phyloP scores from a whole-genome alignment of 2,329 filamentous ascomycete species.

The Aspergillus pseudonomiae region DNA sequence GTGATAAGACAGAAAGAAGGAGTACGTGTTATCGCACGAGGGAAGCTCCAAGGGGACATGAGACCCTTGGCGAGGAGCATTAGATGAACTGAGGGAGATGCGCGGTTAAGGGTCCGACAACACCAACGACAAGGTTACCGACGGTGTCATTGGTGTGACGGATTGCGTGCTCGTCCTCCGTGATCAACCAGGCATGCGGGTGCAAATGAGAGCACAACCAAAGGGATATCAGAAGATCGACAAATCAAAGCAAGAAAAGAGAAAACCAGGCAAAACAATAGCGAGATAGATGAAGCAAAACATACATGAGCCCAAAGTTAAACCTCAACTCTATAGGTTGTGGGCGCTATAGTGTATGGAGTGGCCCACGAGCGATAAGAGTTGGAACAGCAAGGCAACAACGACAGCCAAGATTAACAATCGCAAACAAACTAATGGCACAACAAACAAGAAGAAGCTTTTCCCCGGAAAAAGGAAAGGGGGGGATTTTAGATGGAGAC shows the following conservation, averaged over 20 bases:
- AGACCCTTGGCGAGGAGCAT: slow-evolving; percentile 15
- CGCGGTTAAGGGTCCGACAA: slow-evolving; percentile 22
- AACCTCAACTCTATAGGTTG: background rate
- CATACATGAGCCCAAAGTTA: background rate
- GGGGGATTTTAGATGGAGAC: background rate
- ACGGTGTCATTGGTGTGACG: slow-evolving; percentile 36
- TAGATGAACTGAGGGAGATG: slow-evolving; percentile 8
- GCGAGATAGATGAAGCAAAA: background rate
- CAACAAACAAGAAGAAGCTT: slow-evolving; percentile 7
- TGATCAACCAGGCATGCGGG: slow-evolving; percentile 18
- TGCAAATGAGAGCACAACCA: background rate
- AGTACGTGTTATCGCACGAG: slow-evolving; percentile 13
- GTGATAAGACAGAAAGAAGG: slow-evolving; percentile 16
- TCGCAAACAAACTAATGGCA: background rate
- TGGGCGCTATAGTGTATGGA: background rate
- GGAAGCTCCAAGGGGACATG: slow-evolving; percentile 12
- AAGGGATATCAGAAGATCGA: background rate
- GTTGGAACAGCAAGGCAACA: background rate
- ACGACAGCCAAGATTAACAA: background rate
- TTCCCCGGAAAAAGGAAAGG: slow-evolving; percentile 16
- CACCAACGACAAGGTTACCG: slow-evolving; percentile 25
- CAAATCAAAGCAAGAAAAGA: slow-evolving; percentile 9
- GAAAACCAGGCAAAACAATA: background rate
- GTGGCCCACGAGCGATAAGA: background rate
- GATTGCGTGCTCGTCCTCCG: slow-evolving; percentile 40